Evolutionary conservation across 2,329 filamentous ascomycete species (phyloP).

Genomic region (Hortaea werneckii): DNA sequence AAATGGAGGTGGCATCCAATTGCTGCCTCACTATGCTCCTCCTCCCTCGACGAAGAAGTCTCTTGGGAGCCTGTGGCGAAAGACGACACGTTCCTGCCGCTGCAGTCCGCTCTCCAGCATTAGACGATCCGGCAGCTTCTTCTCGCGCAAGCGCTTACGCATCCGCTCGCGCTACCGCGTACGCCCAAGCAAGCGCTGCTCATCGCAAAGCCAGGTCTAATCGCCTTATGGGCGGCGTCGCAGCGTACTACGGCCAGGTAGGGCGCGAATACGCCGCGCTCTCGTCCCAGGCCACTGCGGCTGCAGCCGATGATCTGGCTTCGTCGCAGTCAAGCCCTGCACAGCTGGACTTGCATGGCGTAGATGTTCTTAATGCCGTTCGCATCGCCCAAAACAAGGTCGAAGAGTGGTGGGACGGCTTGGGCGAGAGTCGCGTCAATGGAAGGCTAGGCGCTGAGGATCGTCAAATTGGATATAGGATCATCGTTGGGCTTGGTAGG

Average conservation of each 20-base stretch:
- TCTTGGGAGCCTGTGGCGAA: conserved; percentile 1
- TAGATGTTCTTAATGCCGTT: conserved; percentile 70
- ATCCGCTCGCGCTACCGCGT: conserved; percentile 40
- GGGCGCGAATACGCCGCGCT: conserved; percentile 53
- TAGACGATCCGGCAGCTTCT: conserved; percentile 6
- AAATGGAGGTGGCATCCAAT: conserved; percentile 33
- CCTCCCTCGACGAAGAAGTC: conserved; percentile 23
- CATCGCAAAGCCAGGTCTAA: conserved; percentile 57
- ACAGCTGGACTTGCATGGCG: conserved; percentile 70
- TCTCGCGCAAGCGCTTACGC: conserved; percentile 26
- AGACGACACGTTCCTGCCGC: background rate
- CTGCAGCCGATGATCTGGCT: conserved; percentile 61
- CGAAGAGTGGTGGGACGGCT: conserved; percentile 62
- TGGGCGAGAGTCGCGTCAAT: conserved; percentile 55
- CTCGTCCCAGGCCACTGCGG: conserved; percentile 50
- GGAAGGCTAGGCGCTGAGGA: conserved; percentile 35
- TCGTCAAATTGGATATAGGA: conserved; percentile 48
- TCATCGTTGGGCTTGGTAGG: conserved; percentile 71
- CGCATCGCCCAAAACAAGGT: conserved; percentile 62
- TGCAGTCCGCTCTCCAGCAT: conserved; percentile 5
- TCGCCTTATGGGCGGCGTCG: conserved; percentile 63
- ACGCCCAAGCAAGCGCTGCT: conserved; percentile 47
- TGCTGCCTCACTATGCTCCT: conserved; percentile 39
- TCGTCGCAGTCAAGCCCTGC: conserved; percentile 49
- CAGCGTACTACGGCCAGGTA: conserved; percentile 63